Conservation (phyloP, 208 protist species). For the Leishmania tropica region DNA sequence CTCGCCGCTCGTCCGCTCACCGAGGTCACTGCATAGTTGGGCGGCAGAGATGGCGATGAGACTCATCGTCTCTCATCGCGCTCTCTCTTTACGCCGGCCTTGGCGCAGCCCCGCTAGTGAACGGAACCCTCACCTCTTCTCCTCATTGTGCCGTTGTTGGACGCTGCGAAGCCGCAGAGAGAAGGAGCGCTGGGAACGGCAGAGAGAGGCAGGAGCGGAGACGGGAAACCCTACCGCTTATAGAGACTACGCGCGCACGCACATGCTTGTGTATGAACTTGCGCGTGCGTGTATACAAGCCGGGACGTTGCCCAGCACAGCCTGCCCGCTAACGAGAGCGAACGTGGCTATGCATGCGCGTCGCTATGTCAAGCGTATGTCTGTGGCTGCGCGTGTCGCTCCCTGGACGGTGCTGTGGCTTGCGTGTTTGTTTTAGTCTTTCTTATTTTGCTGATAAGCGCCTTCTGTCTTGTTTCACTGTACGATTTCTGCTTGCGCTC, state of each 20-base stretch:
- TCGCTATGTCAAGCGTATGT: neutral
- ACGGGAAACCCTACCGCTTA: neutral
- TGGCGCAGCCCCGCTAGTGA: neutral
- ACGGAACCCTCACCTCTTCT: neutral
- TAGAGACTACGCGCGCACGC: neutral
- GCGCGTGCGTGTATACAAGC: neutral
- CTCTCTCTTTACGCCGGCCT: neutral
- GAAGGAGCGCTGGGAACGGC: neutral
- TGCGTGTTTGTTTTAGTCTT: neutral
- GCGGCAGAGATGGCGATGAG: neutral
- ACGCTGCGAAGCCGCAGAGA: neutral
- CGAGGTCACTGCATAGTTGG: neutral
- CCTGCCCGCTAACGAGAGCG: neutral
- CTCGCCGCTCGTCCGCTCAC: neutral
- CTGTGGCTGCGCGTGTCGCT: neutral
- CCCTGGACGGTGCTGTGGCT: no score
- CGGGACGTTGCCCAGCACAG: neutral
- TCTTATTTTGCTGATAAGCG: neutral
- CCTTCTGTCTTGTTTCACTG: neutral
- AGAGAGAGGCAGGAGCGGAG: neutral
- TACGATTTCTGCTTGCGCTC: neutral
- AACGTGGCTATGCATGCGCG: neutral
- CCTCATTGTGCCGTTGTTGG: neutral
- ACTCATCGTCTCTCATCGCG: neutral
- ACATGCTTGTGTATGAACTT: neutral